phyloP scores from a whole-genome alignment of 108 stramenopile genomes.

The Skeletonema potamos region DNA sequence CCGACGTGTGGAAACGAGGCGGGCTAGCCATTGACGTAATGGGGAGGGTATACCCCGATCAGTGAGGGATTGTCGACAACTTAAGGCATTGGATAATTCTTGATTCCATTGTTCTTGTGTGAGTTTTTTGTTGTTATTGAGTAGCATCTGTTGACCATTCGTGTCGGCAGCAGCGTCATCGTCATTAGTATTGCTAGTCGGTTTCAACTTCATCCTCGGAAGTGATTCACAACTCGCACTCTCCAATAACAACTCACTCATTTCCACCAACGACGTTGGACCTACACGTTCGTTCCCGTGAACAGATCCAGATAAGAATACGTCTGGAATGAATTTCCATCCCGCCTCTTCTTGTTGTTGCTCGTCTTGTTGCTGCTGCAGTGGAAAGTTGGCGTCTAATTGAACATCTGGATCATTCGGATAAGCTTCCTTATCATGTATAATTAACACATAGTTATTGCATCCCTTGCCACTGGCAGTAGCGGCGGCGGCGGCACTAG shows the following conservation, averaged over 20 bases:
- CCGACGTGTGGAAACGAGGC: conserved; percentile 67
- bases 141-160: background rate
- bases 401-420: conserved; percentile 55
- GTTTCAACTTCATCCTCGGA: conserved; percentile 45
- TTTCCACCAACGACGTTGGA: conserved; percentile 63
- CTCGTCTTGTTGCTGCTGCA: background rate
- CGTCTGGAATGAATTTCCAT: conserved; percentile 77
- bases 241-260: conserved; percentile 55
- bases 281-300: conserved; percentile 98
- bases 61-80: conserved; percentile 43
- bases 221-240: conserved; percentile 79
- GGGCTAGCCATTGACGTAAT: conserved; percentile 59
- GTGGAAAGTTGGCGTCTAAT: background rate
- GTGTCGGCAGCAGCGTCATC: background rate
- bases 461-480: conserved; percentile 45
- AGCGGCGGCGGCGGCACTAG: background rate
- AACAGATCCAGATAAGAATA: conserved; percentile 91
- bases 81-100: conserved; percentile 12
- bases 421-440: conserved; percentile 79
- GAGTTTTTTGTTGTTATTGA: background rate
- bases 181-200: background rate
- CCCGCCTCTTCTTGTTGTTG: conserved; percentile 11
- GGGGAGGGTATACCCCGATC: conserved; percentile 31
- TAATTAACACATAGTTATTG: conserved; percentile 74
- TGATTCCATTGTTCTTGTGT: conserved; percentile 14